Evolutionary conservation across 768 basidiomycete genomes (phyloP).

Genomic region (Chalciporus chontae): DNA sequence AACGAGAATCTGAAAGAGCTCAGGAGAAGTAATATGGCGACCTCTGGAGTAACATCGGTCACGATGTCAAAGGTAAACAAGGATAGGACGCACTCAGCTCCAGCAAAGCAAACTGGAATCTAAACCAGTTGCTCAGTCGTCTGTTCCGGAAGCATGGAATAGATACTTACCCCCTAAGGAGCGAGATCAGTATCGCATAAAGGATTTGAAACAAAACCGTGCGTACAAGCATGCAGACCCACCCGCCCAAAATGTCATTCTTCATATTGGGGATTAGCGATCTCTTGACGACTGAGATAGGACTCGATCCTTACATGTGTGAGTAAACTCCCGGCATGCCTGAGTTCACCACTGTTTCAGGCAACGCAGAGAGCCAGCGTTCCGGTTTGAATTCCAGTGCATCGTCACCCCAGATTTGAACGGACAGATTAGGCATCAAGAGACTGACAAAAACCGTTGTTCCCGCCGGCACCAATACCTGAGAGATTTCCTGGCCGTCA

Average conservation of each 20-base stretch:
- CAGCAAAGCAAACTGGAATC: slow-evolving; percentile 3
- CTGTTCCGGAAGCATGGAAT: not conserved
- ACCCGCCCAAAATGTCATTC: slow-evolving; percentile 3
- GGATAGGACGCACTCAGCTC: not conserved
- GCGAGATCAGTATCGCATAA: not conserved
- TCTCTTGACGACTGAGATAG: not conserved
- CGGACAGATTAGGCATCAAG: not conserved
- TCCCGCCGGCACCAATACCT: not conserved
- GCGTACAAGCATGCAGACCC: not conserved
- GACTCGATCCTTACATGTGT: not conserved
- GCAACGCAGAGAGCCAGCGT: not conserved
- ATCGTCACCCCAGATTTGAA: slow-evolving; percentile 1
- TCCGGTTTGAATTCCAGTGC: not conserved
- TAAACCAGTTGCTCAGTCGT: not conserved
- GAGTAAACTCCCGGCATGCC: not conserved
- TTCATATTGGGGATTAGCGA: not conserved
- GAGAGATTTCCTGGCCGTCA: not conserved
- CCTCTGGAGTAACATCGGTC: not conserved
- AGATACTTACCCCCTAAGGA: not conserved
- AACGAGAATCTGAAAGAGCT: not conserved
- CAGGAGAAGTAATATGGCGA: not conserved
- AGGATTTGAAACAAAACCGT: not conserved
- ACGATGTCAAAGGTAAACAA: not conserved
- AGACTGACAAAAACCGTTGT: slow-evolving; percentile 3
- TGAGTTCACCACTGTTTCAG: not conserved